These are phyloP conservation scores for Pueraria montana DNA, from an alignment of 306 rosid genomes.

Conservation along the genomic window DNA sequence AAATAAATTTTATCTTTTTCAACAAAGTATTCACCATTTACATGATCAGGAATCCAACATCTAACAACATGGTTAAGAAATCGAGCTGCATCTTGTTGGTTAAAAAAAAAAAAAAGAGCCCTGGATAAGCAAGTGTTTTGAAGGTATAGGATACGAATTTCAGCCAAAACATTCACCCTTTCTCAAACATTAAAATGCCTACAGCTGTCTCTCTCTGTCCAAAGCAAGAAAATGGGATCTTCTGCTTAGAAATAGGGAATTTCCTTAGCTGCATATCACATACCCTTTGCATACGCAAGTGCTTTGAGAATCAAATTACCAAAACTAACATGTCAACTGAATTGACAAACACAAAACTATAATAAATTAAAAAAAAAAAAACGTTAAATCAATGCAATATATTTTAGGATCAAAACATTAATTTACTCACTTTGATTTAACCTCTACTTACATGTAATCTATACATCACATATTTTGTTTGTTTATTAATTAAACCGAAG, in stretches of 20 bases:
- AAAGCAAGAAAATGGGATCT: neutral
- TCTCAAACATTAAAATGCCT: neutral
- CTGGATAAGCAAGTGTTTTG: too few relatives aligned
- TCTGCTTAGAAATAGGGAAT: neutral
- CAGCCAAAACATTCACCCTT: neutral
- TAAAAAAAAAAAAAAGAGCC: too few relatives aligned
- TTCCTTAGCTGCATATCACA: neutral
- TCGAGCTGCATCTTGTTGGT: too few relatives aligned
- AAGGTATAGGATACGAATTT: neutral
- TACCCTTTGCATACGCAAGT: neutral
- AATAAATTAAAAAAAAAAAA: neutral
- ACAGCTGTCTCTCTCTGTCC: neutral
- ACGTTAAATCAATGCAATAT: neutral
- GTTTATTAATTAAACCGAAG: neutral
- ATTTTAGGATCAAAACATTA: neutral
- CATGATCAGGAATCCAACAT: too few relatives aligned
- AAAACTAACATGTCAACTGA: too few relatives aligned
- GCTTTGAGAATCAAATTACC: neutral
- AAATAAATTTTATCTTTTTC: too few relatives aligned
- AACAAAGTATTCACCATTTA: too few relatives aligned
- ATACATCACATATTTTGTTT: conserved; percentile 32
- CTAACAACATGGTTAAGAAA: too few relatives aligned
- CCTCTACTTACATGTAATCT: conserved; percentile 20
- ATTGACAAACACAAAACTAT: neutral
- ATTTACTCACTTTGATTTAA: neutral